Evolutionary conservation across 2,329 filamentous ascomycete genomes (phyloP).

Genomic region (Lecanosticta acicola): DNA sequence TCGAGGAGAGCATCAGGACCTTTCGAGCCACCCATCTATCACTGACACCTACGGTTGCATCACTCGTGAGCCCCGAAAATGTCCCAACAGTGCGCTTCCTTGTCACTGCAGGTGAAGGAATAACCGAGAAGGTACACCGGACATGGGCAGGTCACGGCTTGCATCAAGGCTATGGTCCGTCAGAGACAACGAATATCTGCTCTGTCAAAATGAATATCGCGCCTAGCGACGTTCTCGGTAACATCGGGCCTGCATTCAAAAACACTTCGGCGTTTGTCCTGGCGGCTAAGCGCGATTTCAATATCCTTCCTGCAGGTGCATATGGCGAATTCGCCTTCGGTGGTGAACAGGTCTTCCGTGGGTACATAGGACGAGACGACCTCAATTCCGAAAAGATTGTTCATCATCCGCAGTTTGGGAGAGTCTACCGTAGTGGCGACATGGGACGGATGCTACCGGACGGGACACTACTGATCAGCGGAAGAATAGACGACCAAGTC

Average conservation of each 20-base stretch:
- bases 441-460: slow-evolving; percentile 72
- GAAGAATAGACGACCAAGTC: slow-evolving; percentile 71
- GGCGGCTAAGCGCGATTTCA: slow-evolving; percentile 38
- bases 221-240: slow-evolving; percentile 56
- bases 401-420: slow-evolving; percentile 61
- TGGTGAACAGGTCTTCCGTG: slow-evolving; percentile 69
- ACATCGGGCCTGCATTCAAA: slow-evolving; percentile 67
- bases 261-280: slow-evolving; percentile 73
- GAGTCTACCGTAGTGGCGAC: slow-evolving; percentile 77
- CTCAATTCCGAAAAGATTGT: slow-evolving; percentile 64
- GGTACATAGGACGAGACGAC: slow-evolving; percentile 63
- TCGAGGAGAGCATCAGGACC: slow-evolving; percentile 60
- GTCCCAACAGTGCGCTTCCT: slow-evolving; percentile 69
- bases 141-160: slow-evolving; percentile 63
- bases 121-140: slow-evolving; percentile 65
- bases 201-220: slow-evolving; percentile 61
- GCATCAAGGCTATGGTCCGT: slow-evolving; percentile 78
- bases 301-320: slow-evolving; percentile 61
- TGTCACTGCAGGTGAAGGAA: slow-evolving; percentile 73
- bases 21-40: slow-evolving; percentile 72
- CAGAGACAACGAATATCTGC: slow-evolving; percentile 84
- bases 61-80: slow-evolving; percentile 61
- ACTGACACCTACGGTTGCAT: slow-evolving; percentile 78
- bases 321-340: slow-evolving; percentile 83
- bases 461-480: slow-evolving; percentile 66